Conservation (phyloP, 2,329 filamentous ascomycete species). For the Malbranchea cinnamomea region DNA sequence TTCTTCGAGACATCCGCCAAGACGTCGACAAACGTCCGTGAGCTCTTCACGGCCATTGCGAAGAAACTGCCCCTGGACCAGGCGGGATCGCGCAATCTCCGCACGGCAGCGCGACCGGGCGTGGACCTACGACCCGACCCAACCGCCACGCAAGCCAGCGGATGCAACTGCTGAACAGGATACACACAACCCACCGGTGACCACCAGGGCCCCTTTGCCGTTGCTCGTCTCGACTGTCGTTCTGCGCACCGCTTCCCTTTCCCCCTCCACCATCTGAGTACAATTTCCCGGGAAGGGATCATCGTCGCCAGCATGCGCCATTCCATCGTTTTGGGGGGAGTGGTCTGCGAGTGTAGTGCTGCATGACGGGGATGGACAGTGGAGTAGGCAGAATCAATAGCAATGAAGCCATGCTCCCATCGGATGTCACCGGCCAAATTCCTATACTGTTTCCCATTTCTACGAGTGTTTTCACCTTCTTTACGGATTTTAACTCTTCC, state of each 20-base stretch:
- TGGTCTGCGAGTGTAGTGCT: no score
- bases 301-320: no score
- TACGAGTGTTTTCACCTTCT: no score
- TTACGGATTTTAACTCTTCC: no score
- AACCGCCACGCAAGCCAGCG: slow-evolving; percentile 42
- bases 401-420: no score
- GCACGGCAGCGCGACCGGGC: slow-evolving; percentile 47
- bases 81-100: slow-evolving; percentile 75
- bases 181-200: neutral
- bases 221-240: neutral
- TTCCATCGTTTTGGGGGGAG: neutral
- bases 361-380: no score
- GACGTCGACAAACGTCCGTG: slow-evolving; percentile 87
- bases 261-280: slow-evolving; percentile 1
- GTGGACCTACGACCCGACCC: slow-evolving; percentile 53
- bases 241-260: slow-evolving; percentile 1
- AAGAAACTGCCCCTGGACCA: slow-evolving; percentile 96
- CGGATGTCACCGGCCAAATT: no score
- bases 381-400: no score
- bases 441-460: no score
- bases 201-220: neutral
- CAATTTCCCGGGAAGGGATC: no score
- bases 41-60: slow-evolving; percentile 92
- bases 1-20: slow-evolving; percentile 99
- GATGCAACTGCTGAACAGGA: slow-evolving; percentile 46